Conservation (phyloP, 2,329 filamentous ascomycete species). For the Neoscytalidium dimidiatum region DNA sequence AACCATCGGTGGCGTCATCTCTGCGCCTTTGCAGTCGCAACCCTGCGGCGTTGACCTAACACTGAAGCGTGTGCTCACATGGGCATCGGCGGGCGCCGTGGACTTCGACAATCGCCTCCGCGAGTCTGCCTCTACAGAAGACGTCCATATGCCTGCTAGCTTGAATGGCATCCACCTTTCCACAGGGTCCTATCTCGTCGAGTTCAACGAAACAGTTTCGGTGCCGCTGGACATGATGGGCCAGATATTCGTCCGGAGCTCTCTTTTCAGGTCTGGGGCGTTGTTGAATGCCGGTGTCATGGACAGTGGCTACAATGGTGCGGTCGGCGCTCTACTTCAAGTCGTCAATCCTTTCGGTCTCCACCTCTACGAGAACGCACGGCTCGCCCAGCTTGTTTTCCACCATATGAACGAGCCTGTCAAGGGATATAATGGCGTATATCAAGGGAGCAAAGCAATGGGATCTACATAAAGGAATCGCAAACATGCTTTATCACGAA, state of each 20-base stretch:
- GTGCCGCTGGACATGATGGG: slow-evolving; percentile 45
- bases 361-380: slow-evolving; percentile 36
- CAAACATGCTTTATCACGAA: no score
- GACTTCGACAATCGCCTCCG: slow-evolving; percentile 25
- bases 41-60: slow-evolving; percentile 30
- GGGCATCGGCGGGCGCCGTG: slow-evolving; percentile 24
- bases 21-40: slow-evolving; percentile 20
- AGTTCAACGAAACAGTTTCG: slow-evolving; percentile 45
- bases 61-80: slow-evolving; percentile 24
- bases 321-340: slow-evolving; percentile 42
- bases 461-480: neutral
- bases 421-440: slow-evolving; percentile 42
- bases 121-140: slow-evolving; percentile 3
- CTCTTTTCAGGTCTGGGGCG: slow-evolving; percentile 44
- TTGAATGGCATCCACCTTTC: neutral
- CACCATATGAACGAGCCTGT: slow-evolving; percentile 39
- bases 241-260: slow-evolving; percentile 40
- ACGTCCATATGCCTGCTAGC: neutral
- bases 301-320: slow-evolving; percentile 46
- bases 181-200: slow-evolving; percentile 39
- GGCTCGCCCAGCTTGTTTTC: slow-evolving; percentile 45
- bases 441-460: slow-evolving; percentile 29
- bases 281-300: slow-evolving; percentile 42
- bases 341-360: slow-evolving; percentile 40
- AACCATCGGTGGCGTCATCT: slow-evolving; percentile 16